These are phyloP conservation scores for Scedosporium apiospermum DNA, from an alignment of 2,329 filamentous ascomycete genomes.

Conservation along the genomic window DNA sequence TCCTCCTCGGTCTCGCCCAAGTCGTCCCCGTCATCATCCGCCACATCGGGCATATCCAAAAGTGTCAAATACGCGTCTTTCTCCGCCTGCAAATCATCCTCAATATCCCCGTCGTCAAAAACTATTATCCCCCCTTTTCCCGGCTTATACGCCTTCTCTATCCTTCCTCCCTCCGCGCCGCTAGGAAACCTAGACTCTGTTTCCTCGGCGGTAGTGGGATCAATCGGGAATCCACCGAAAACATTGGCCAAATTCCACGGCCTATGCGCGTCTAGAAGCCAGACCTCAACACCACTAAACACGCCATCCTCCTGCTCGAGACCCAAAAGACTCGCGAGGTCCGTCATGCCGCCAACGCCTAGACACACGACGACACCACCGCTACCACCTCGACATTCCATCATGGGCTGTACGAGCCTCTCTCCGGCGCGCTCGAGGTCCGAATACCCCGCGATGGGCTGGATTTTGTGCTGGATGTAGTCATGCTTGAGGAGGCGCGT, in stretches of 20 bases:
- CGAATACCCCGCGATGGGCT: constrained; percentile 85
- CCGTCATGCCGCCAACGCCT: constrained; percentile 84
- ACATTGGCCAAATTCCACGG: constrained; percentile 95
- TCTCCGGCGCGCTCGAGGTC: constrained; percentile 74
- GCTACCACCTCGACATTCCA: constrained; percentile 70
- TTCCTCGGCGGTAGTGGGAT: constrained; percentile 32
- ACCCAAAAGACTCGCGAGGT: constrained; percentile 71
- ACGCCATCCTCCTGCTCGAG: constrained; percentile 58
- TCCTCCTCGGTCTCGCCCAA: constrained; percentile 49
- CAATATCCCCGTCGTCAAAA: constrained; percentile 92
- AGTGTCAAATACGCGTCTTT: constrained; percentile 77
- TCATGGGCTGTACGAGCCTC: constrained; percentile 77
- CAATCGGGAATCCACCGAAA: constrained; percentile 63
- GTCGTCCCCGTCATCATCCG: constrained; percentile 63
- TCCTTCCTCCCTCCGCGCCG: constrained; percentile 64
- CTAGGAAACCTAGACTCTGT: constrained; percentile 42
- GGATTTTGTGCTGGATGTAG: constrained; percentile 95
- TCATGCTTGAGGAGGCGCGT: constrained; percentile 91
- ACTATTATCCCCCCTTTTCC: constrained; percentile 84
- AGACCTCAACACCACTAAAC: constrained; percentile 83
- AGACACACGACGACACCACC: constrained; percentile 88
- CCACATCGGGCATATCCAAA: constrained; percentile 81
- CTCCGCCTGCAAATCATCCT: constrained; percentile 66
- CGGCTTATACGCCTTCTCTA: constrained; percentile 62
- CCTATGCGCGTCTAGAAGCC: constrained; percentile 83